Percentiles rank a stretch among this genome's conserved stretches.
Conservation (phyloP, 176 grass and related monocot species). For the Secale cereale region DNA sequence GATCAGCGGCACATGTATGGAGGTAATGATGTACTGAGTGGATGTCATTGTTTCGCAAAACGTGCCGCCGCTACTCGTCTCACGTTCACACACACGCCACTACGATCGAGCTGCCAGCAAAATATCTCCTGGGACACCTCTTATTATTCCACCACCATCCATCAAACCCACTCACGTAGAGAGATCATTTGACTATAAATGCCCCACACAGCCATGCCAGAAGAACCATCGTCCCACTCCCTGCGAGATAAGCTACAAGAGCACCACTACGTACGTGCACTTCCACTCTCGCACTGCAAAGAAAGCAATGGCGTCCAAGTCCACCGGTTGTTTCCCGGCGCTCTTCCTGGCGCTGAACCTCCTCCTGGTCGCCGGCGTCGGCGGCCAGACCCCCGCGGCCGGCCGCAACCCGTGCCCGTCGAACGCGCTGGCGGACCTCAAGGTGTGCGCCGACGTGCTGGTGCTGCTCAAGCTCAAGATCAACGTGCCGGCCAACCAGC, state of each 20-base stretch:
- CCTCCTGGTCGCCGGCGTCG: neutral
- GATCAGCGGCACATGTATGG: neutral
- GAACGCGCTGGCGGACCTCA: slow-evolving; percentile 39
- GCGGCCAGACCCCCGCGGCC: slow-evolving; percentile 22
- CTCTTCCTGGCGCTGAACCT: slow-evolving; percentile 12
- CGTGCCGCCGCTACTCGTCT: neutral
- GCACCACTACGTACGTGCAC: neutral
- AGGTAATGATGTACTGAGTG: neutral
- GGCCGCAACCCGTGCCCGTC: slow-evolving; percentile 48
- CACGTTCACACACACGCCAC: slow-evolving; percentile 6
- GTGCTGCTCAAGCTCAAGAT: slow-evolving; percentile 47
- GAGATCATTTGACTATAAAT: slow-evolving; percentile 20
- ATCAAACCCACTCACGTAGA: neutral
- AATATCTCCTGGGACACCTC: slow-evolving; percentile 17
- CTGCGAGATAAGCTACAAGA: neutral
- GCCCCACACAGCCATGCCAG: neutral
- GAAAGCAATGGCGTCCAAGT: neutral
- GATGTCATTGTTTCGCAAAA: slow-evolving; percentile 14
- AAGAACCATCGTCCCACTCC: neutral
- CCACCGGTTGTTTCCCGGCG: neutral
- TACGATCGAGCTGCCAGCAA: neutral
- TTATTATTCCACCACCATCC: neutral
- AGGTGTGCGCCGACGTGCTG: slow-evolving; percentile 58
- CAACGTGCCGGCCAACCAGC: slow-evolving; percentile 41
- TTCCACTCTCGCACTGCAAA: neutral